Evolutionary conservation across 2,329 filamentous ascomycete species (phyloP), one percentile per base, ranked within the genome.

Genomic region (Calycina herbarum): DNA sequence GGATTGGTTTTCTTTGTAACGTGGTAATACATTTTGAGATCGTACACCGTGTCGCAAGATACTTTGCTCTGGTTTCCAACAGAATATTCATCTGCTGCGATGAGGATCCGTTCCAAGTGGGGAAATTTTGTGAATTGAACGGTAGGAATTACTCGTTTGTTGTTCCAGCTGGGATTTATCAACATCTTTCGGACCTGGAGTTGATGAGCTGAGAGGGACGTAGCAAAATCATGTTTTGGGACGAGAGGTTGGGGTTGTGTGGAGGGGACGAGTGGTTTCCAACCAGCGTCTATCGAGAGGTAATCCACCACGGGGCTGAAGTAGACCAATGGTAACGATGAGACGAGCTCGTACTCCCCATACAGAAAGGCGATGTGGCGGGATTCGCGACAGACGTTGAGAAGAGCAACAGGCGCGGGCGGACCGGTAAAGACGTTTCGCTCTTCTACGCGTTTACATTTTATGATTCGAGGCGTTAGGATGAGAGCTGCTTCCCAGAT

Each of bases 151-250:
- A 66, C 68, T 5, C 66, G 62, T 7, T 70, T 27, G 3, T 68
- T 65, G 13, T 57, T 69, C 60, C 66, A 71, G 38, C 70, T 71
- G 1, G 71, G 70, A 66, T 71, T 68, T 3, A 71, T 67, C 70
- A 73, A 72, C 48, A 73, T 67, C 17, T 69, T 72, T 17, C 64
- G 61, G 1, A 71, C 29, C 6, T 59, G 57, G 8, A 56, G 35
- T 4, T 71, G 38, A 5, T 68, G 42, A 7, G 65, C 57, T 17
- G 65, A 64, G 6, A 73, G 59, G 2, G 64, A 64, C n/a, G 67
- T 62, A 11, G 70, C 40, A 10, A 67, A 67, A 62, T 72, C 66
- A 11, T 61, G 38, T 24, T 24, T 38, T n/a, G 6, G n/a, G 13
- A 38, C 20, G 56, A 27, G 29, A 45, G 15, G 40, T 13, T 17